phyloP scores from a whole-genome alignment of 2,329 filamentous ascomycete species.

The Colletotrichum eremochloae region DNA sequence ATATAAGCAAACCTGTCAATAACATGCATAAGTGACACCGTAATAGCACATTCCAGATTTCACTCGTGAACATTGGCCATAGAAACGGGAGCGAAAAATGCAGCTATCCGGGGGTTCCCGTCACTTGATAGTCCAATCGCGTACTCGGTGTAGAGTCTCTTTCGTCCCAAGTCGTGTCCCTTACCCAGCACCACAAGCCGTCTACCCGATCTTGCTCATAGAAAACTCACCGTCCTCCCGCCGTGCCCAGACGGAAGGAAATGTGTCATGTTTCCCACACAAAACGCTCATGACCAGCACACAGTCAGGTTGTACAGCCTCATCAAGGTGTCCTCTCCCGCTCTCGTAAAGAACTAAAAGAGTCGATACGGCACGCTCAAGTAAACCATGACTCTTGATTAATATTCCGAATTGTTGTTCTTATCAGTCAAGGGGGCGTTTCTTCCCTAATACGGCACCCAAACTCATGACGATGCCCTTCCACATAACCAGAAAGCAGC shows the following conservation, averaged over 20 bases:
- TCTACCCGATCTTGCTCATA: not conserved
- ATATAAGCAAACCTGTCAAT: not conserved
- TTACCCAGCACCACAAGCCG: not conserved
- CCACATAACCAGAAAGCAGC: slow-evolving; percentile 56
- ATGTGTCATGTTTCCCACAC: not conserved
- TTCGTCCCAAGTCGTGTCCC: not conserved
- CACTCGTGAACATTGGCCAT: not conserved
- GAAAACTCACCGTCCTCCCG: not conserved
- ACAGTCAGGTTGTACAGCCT: not conserved
- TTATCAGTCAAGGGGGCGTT: not conserved
- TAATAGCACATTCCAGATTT: not conserved
- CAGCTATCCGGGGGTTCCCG: not conserved
- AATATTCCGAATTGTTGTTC: too few relatives aligned
- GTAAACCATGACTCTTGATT: not conserved
- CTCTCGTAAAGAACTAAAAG: slow-evolving; percentile 5
- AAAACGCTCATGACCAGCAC: not conserved
- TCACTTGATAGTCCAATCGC: not conserved
- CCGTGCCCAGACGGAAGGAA: not conserved
- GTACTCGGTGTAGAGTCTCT: not conserved
- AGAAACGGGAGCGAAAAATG: not conserved
- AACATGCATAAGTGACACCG: not conserved
- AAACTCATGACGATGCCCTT: slow-evolving; percentile 40
- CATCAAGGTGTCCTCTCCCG: not conserved
- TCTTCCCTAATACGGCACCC: not conserved
- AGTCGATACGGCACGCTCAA: not conserved